Evolutionary conservation across 2,329 filamentous ascomycete genomes (phyloP), one percentile per base, ranked within the genome.

Genomic region (Epicoccum sorghinum): DNA sequence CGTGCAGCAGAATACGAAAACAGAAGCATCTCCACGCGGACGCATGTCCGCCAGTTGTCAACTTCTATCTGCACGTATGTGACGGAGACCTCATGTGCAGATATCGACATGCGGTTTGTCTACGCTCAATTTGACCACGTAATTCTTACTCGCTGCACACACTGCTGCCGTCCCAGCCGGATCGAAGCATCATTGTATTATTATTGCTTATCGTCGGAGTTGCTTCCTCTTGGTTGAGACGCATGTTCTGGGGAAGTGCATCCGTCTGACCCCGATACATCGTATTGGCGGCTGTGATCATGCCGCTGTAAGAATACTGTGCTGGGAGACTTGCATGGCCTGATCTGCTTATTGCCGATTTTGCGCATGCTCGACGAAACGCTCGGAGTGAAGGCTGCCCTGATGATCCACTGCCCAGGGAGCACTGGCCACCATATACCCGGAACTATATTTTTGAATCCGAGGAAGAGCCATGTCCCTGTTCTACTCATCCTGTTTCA

Each of bases 101-200:
- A 33, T 37, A 12, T 36, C 33, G 29, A 41, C 36, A 0, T 32
- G 30, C 39, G 40, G 27, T 40, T 40, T 22, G 10, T 43, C 24
- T 27, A 18, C 35, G 36, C 23, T 45, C 35, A 35, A 18, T n/a
- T 5, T 37, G 36, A 42, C 24, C 35, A 13, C 14, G n/a, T 32
- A 24, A n/a, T 42, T 12, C 7, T 33, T 24, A 18, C 30, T 14
- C 32, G 24, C 30, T 38, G 3, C 23, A 40, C 37, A 24, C 36
- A 36, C 32, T 42, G 30, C n/a, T 55, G 36, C 52, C 52, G 52
- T 38, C 13, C 37, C 50, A 55, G 7, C 52, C 52, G 52, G 4
- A 13, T 37, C 36, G 46, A 50, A 24, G 45, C 37, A 39, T 55
- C 47, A 47, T 47, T 13, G 18, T 18, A 18, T 18, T 18, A 24